phyloP scores from a whole-genome alignment of 2,329 filamentous ascomycete genomes.

The Cercospora sp. region DNA sequence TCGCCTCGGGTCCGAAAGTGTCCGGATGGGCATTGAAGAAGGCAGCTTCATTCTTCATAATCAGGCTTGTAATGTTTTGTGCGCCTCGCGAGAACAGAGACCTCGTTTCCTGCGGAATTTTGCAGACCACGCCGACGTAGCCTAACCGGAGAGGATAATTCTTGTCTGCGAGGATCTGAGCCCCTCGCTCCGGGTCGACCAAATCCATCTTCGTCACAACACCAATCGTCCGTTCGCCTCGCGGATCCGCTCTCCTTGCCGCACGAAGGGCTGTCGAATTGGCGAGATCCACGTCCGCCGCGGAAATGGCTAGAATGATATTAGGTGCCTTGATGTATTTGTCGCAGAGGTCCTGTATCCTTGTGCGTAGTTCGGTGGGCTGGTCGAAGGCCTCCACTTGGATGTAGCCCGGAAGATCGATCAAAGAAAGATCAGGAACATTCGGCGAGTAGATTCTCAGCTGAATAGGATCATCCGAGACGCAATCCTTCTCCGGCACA shows the following conservation, averaged over 20 bases:
- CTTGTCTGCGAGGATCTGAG: constrained; percentile 76
- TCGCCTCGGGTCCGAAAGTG: constrained; percentile 73
- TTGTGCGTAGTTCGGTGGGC: constrained; percentile 86
- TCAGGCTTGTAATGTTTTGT: constrained; percentile 75
- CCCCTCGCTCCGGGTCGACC: constrained; percentile 78
- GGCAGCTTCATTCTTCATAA: constrained; percentile 82
- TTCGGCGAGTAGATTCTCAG: constrained; percentile 93
- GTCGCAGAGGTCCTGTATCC: constrained; percentile 93
- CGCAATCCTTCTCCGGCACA: constrained; percentile 85
- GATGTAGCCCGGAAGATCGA: constrained; percentile 96
- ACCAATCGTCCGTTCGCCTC: constrained; percentile 93
- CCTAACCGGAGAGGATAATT: constrained; percentile 95
- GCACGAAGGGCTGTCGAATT: constrained; percentile 92
- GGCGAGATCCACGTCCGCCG: constrained; percentile 93
- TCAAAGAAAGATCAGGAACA: constrained; percentile 91
- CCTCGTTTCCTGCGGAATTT: constrained; percentile 64
- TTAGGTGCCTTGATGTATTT: constrained; percentile 98
- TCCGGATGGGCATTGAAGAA: constrained; percentile 82
- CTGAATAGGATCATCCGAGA: constrained; percentile 95
- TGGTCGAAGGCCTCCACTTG: constrained; percentile 92
- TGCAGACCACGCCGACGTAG: constrained; percentile 92
- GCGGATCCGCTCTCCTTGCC: constrained; percentile 86
- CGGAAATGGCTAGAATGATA: constrained; percentile 94
- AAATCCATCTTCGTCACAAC: constrained; percentile 99
- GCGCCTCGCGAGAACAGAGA: constrained; percentile 82